Conservation (phyloP, 2,329 filamentous ascomycete species). For the Alternaria atra region DNA sequence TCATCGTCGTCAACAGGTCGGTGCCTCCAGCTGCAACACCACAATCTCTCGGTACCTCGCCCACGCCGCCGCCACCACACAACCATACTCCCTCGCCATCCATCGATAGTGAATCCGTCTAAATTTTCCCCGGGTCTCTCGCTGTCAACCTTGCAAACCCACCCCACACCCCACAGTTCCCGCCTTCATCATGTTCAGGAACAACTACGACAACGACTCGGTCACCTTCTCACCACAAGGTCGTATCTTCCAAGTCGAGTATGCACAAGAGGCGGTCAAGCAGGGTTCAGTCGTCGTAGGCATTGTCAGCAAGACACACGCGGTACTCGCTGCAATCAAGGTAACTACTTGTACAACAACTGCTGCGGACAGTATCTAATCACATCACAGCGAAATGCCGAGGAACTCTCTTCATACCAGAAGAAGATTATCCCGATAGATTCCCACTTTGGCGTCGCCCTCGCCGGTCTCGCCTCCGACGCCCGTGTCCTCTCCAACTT, state of each 20-base stretch:
- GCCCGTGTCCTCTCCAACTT: constrained; percentile 99
- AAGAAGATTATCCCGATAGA: constrained; percentile 99
- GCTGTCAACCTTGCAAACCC: constrained; percentile 10
- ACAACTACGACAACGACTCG: constrained; percentile 99
- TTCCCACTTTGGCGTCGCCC: constrained; percentile 92
- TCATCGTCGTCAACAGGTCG: constrained; percentile 35
- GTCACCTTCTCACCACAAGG: constrained; percentile 99
- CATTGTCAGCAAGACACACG: constrained; percentile 97
- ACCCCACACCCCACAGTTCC: constrained; percentile 20
- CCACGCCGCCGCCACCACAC: constrained; percentile 11
- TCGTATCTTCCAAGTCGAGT: constrained; percentile 99
- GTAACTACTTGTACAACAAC: constrained; percentile 58
- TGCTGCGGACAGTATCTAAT: not conserved
- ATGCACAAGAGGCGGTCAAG: constrained; percentile 98
- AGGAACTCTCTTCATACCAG: constrained; percentile 99
- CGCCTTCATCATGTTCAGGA: constrained; percentile 85
- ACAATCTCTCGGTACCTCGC: constrained; percentile 1
- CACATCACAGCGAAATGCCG: constrained; percentile 82
- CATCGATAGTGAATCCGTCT: not conserved
- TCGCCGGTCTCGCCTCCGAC: constrained; percentile 95
- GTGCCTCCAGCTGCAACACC: constrained; percentile 37
- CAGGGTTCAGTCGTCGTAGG: constrained; percentile 98
- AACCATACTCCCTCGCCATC: not conserved
- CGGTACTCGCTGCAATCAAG: constrained; percentile 95
- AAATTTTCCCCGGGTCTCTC: not conserved